These are phyloP conservation scores for Thraustotheca clavata DNA, from an alignment of 352 stramenopile species.

Conservation along the genomic window DNA sequence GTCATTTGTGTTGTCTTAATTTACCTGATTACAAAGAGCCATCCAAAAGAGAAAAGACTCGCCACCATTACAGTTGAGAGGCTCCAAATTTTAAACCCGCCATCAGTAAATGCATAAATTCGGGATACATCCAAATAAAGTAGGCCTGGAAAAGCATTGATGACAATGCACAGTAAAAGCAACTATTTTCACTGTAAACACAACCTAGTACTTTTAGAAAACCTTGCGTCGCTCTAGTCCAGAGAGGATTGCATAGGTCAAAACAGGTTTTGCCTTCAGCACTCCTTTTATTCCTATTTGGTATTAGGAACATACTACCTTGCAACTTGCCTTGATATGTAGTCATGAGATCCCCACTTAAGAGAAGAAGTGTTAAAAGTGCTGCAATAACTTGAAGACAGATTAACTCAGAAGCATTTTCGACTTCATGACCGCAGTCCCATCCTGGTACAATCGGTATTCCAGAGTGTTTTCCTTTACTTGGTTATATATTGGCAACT, in stretches of 20 bases:
- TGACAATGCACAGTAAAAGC: neutral
- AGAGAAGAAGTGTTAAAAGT: neutral
- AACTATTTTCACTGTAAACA: too few relatives aligned
- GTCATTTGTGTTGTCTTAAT: too few relatives aligned
- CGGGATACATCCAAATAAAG: slow-evolving; percentile 11
- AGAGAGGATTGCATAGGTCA: slow-evolving; percentile 4
- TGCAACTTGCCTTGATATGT: slow-evolving; percentile 20
- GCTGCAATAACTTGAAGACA: slow-evolving; percentile 6
- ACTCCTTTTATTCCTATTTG: slow-evolving; percentile 8
- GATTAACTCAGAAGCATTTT: slow-evolving; percentile 1
- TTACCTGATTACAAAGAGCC: slow-evolving; percentile 11
- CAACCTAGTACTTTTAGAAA: too few relatives aligned
- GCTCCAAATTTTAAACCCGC: slow-evolving; percentile 20
- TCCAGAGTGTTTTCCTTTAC: too few relatives aligned
- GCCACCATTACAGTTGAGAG: slow-evolving; percentile 7
- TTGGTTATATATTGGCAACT: too few relatives aligned
- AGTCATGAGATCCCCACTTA: neutral
- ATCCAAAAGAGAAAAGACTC: slow-evolving; percentile 10
- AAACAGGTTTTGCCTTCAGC: slow-evolving; percentile 1
- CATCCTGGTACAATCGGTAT: neutral
- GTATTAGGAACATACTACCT: too few relatives aligned
- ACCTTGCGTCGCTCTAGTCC: slow-evolving; percentile 18
- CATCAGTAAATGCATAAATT: slow-evolving; percentile 5
- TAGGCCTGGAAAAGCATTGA: neutral
- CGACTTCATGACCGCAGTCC: slow-evolving; percentile 3